Conservation (phyloP, 179 eudicot species). For the Patellifolia procumbens region DNA sequence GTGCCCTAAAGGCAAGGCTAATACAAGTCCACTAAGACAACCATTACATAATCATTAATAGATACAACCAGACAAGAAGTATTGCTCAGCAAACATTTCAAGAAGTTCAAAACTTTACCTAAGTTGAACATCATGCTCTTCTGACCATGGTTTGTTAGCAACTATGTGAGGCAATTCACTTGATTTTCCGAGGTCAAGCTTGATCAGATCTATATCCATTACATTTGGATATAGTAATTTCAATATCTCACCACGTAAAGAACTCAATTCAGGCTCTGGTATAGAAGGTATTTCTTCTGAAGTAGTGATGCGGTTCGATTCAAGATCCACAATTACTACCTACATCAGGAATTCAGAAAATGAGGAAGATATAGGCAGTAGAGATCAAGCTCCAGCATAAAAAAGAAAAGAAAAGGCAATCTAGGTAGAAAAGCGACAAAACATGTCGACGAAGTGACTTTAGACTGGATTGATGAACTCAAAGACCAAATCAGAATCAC, state of each 20-base stretch:
- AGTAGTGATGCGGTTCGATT: slow-evolving; percentile 75
- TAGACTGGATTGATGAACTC: not conserved
- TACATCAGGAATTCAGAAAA: slow-evolving; percentile 30
- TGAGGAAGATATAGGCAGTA: slow-evolving; percentile 18
- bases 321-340: slow-evolving; percentile 98
- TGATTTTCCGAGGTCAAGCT: slow-evolving; percentile 41
- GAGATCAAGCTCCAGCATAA: slow-evolving; percentile 8
- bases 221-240: slow-evolving; percentile 77
- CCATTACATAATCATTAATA: no score
- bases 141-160: slow-evolving; percentile 77
- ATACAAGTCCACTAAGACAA: no score
- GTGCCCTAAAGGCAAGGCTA: no score
- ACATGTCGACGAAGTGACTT: not conserved
- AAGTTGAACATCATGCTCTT: slow-evolving; percentile 79
- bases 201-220: slow-evolving; percentile 63
- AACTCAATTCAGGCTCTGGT: slow-evolving; percentile 89
- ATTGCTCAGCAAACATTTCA: no score
- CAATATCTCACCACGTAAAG: slow-evolving; percentile 71
- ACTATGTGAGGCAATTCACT: slow-evolving; percentile 46
- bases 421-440: not conserved
- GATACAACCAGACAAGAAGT: no score
- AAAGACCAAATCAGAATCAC: not conserved
- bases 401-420: not conserved
- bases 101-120: slow-evolving; percentile 49
- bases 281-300: slow-evolving; percentile 95